These are phyloP conservation scores for Suhomyces sp. DNA, from an alignment of 805 yeast species.

Conservation along the genomic window DNA sequence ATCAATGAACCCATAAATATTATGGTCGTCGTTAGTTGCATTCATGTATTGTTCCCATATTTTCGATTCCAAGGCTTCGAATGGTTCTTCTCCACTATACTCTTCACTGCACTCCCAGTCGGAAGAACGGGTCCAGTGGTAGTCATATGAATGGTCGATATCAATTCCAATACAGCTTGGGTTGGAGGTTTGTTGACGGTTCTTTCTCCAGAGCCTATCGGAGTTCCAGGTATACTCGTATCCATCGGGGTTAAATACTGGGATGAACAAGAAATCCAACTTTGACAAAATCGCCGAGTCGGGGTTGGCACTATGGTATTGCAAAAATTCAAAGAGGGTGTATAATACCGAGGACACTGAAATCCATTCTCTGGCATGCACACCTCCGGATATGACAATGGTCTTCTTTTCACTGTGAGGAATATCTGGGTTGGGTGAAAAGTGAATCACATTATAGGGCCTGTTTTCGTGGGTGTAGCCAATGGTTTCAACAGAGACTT, in stretches of 20 bases:
- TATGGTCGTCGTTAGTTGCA: slow-evolving; percentile 50
- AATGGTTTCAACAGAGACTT: slow-evolving; percentile 61
- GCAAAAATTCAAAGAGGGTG: slow-evolving; percentile 40
- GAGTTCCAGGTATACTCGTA: slow-evolving; percentile 77
- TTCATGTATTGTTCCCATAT: slow-evolving; percentile 40
- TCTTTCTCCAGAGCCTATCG: slow-evolving; percentile 87
- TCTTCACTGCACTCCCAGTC: slow-evolving; percentile 82
- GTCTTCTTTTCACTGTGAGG: slow-evolving; percentile 50
- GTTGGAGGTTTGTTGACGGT: slow-evolving; percentile 68
- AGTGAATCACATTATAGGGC: slow-evolving; percentile 63
- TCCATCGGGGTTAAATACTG: slow-evolving; percentile 90
- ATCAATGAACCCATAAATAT: slow-evolving; percentile 75
- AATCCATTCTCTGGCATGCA: slow-evolving; percentile 91
- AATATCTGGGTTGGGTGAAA: slow-evolving; percentile 45
- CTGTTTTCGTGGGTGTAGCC: slow-evolving; percentile 80
- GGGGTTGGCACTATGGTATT: slow-evolving; percentile 30
- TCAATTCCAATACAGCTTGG: slow-evolving; percentile 79
- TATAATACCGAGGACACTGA: slow-evolving; percentile 69
- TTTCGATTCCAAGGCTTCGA: slow-evolving; percentile 48
- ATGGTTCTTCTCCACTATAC: slow-evolving; percentile 72
- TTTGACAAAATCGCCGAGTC: slow-evolving; percentile 48
- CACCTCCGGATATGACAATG: slow-evolving; percentile 76
- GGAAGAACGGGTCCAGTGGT: slow-evolving; percentile 60
- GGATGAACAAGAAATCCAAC: slow-evolving; percentile 73
- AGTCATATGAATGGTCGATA: slow-evolving; percentile 80